These are phyloP conservation scores for Prunus kanzakura DNA, from an alignment of 306 rosid species.

Conservation along the genomic window DNA sequence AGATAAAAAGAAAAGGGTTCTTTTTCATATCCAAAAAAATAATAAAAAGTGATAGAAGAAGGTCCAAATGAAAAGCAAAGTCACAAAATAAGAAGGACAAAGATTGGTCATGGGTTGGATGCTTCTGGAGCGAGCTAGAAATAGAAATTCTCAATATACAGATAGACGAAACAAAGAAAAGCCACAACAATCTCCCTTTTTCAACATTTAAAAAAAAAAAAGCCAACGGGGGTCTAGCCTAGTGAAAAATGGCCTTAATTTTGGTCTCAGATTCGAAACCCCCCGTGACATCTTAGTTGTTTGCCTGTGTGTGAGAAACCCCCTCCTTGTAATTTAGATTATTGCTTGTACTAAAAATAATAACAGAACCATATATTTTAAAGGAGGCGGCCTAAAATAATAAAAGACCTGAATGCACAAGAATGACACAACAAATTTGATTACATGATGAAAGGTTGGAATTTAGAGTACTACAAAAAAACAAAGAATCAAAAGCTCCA, in stretches of 20 bases:
- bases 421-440: slow-evolving; percentile 22
- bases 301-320: too few relatives aligned
- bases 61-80: slow-evolving; percentile 23
- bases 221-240: too few relatives aligned
- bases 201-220: not conserved
- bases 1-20: slow-evolving; percentile 1
- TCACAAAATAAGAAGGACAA: slow-evolving; percentile 40
- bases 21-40: not conserved
- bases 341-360: too few relatives aligned
- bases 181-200: slow-evolving; percentile 7
- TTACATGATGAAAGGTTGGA: slow-evolving; percentile 10
- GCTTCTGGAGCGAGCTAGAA: slow-evolving; percentile 40
- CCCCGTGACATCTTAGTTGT: too few relatives aligned
- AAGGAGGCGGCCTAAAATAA: not conserved
- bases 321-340: too few relatives aligned
- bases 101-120: slow-evolving; percentile 34
- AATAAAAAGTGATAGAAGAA: slow-evolving; percentile 15
- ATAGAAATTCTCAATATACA: slow-evolving; percentile 17
- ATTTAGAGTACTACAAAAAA: slow-evolving; percentile 12
- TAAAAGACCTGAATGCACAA: slow-evolving; percentile 2
- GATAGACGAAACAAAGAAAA: slow-evolving; percentile 21
- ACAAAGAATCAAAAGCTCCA: slow-evolving; percentile 16
- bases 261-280: too few relatives aligned
- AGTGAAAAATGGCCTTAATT: too few relatives aligned
- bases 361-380: not conserved